A percentile compares a stretch with the other conserved stretches of the same genome.
Conservation (phyloP, 768 basidiomycete genomes). For the Xerocomellus chrysenteron region DNA sequence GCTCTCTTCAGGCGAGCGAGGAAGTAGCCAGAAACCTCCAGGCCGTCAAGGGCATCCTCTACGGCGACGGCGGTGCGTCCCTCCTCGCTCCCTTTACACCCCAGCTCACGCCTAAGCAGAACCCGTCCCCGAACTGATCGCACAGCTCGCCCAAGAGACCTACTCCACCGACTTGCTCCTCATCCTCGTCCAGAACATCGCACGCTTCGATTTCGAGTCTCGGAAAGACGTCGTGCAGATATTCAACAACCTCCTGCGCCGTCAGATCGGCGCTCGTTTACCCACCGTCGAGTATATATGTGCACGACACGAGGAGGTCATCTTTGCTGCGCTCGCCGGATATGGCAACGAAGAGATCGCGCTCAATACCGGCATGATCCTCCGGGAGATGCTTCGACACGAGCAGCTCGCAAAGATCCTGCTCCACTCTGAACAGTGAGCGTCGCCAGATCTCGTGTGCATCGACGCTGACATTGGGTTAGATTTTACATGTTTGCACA, state of each 20-base stretch:
- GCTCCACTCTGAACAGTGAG: constrained; percentile 91
- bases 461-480: neutral
- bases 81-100: neutral
- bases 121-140: constrained; percentile 84
- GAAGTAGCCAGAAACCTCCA: constrained; percentile 88
- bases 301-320: constrained; percentile 67
- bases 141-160: constrained; percentile 94
- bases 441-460: constrained; percentile 12
- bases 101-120: constrained; percentile 42
- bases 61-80: constrained; percentile 80
- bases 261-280: constrained; percentile 90
- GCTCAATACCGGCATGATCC: constrained; percentile 96
- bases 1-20: constrained; percentile 66
- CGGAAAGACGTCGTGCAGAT: constrained; percentile 84
- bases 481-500: constrained; percentile 97
- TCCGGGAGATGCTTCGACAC: constrained; percentile 94
- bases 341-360: constrained; percentile 97
- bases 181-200: constrained; percentile 76
- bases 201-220: constrained; percentile 91
- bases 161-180: constrained; percentile 88
- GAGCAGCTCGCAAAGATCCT: constrained; percentile 89
- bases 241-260: constrained; percentile 83
- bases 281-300: constrained; percentile 97
- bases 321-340: constrained; percentile 85
- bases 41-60: constrained; percentile 85